These are phyloP conservation scores for Aureobasidium sp. DNA, from an alignment of 2,329 filamentous ascomycete genomes.

Conservation along the genomic window DNA sequence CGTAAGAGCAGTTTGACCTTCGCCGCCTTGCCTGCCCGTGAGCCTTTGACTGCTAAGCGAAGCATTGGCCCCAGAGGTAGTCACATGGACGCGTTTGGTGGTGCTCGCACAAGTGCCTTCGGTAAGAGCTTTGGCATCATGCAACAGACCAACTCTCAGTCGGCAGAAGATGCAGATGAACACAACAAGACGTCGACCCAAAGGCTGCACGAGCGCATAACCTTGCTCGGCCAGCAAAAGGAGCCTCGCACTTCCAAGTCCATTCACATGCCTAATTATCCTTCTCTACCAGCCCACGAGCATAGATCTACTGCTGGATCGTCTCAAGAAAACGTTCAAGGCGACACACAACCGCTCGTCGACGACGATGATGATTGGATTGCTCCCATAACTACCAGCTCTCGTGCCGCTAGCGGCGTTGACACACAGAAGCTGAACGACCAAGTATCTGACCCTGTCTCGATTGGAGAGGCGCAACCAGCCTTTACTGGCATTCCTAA, in stretches of 20 bases:
- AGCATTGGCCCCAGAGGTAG: slow-evolving; percentile 70
- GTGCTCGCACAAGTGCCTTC: slow-evolving; percentile 59
- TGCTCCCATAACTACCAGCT: slow-evolving; percentile 37
- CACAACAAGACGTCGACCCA: slow-evolving; percentile 92
- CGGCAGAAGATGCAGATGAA: slow-evolving; percentile 42
- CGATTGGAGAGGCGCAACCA: not conserved
- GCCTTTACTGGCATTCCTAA: not conserved
- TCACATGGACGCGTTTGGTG: slow-evolving; percentile 55
- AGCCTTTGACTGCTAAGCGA: slow-evolving; percentile 77
- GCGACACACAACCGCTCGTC: slow-evolving; percentile 18
- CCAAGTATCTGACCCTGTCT: not conserved
- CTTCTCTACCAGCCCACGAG: slow-evolving; percentile 1
- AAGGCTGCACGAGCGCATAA: slow-evolving; percentile 86
- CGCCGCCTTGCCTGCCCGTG: slow-evolving; percentile 81
- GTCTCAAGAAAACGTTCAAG: slow-evolving; percentile 11
- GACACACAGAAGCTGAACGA: slow-evolving; percentile 8
- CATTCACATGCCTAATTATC: slow-evolving; percentile 30
- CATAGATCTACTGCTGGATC: slow-evolving; percentile 19
- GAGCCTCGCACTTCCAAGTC: slow-evolving; percentile 37
- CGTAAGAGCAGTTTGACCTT: slow-evolving; percentile 95
- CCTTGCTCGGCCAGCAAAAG: slow-evolving; percentile 53
- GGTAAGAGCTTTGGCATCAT: slow-evolving; percentile 56
- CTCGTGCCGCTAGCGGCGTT: slow-evolving; percentile 6
- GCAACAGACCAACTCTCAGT: slow-evolving; percentile 36
- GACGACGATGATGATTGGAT: slow-evolving; percentile 54